Evolutionary conservation across 768 basidiomycete genomes (phyloP).

Genomic region (Mycena leptocephala): DNA sequence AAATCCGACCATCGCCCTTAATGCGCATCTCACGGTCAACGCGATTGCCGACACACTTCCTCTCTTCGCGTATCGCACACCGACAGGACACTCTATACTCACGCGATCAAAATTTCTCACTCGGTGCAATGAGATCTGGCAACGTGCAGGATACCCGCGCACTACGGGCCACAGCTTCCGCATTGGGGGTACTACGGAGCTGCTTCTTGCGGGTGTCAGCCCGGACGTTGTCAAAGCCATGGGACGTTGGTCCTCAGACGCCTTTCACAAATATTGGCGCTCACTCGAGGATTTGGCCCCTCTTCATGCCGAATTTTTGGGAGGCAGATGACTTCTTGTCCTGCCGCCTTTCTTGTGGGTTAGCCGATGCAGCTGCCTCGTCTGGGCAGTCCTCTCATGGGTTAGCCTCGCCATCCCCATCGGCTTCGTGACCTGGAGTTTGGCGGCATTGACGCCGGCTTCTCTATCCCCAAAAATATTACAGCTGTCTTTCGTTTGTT

Average conservation of each 20-base stretch:
- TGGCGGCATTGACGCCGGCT: too few species aligned
- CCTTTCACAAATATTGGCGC: constrained; percentile 46
- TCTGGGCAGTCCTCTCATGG: not conserved
- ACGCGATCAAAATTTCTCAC: not conserved
- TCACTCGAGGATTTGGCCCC: constrained; percentile 22
- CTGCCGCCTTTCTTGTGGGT: not conserved
- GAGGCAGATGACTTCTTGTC: not conserved
- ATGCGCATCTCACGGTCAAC: not conserved
- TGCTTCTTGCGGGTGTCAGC: constrained; percentile 16
- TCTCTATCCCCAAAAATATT: too few species aligned
- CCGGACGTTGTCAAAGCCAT: constrained; percentile 22
- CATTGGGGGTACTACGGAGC: constrained; percentile 32
- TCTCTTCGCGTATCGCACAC: not conserved
- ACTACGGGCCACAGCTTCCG: constrained; percentile 30
- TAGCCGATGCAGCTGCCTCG: constrained; percentile 9
- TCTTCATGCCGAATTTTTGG: constrained; percentile 37
- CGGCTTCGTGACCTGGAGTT: too few species aligned
- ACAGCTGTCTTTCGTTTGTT: too few species aligned
- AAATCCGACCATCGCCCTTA: not conserved
- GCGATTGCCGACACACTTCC: not conserved
- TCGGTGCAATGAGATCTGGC: constrained; percentile 31
- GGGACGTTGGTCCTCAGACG: constrained; percentile 33
- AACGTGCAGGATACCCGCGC: not conserved
- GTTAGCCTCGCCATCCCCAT: too few species aligned
- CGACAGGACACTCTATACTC: too few species aligned